Evolutionary conservation across 2,329 filamentous ascomycete species (phyloP).

Genomic region (Pyrenochaeta sp.): DNA sequence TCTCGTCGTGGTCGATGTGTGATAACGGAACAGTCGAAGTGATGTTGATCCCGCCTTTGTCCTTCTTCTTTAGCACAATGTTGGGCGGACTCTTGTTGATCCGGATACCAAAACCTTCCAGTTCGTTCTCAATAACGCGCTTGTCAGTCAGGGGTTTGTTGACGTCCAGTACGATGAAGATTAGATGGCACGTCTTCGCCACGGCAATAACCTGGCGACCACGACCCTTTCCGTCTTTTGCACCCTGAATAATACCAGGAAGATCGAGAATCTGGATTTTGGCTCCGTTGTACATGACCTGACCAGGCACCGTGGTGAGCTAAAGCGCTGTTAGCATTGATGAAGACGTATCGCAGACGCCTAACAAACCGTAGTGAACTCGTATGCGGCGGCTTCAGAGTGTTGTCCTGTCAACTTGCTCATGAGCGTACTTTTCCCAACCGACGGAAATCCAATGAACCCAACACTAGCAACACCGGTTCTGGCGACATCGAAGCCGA

Average conservation of each 20-base stretch:
- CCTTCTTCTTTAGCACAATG: slow-evolving; percentile 99
- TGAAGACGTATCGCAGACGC: background rate
- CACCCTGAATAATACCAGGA: slow-evolving; percentile 97
- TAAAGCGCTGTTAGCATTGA: slow-evolving; percentile 22
- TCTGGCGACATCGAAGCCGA: slow-evolving; percentile 95
- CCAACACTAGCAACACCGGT: slow-evolving; percentile 97
- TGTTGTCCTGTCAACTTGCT: slow-evolving; percentile 93
- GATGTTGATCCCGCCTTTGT: slow-evolving; percentile 95
- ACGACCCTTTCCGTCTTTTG: slow-evolving; percentile 96
- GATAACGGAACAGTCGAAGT: slow-evolving; percentile 92
- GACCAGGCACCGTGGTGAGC: slow-evolving; percentile 93
- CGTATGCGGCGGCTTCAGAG: slow-evolving; percentile 95
- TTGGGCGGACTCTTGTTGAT: slow-evolving; percentile 98
- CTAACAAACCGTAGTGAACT: slow-evolving; percentile 79
- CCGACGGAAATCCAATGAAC: slow-evolving; percentile 97
- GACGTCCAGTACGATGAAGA: slow-evolving; percentile 97
- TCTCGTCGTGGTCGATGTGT: slow-evolving; percentile 94
- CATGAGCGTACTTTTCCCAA: slow-evolving; percentile 98
- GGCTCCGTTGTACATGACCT: slow-evolving; percentile 94
- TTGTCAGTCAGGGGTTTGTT: slow-evolving; percentile 99
- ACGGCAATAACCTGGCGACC: slow-evolving; percentile 98
- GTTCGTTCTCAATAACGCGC: slow-evolving; percentile 89
- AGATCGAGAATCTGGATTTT: slow-evolving; percentile 98
- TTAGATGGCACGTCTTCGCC: slow-evolving; percentile 97
- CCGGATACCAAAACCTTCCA: slow-evolving; percentile 96